phyloP scores from a whole-genome alignment of 2,329 filamentous ascomycete genomes.

The Beauveria scarabaeidicola region DNA sequence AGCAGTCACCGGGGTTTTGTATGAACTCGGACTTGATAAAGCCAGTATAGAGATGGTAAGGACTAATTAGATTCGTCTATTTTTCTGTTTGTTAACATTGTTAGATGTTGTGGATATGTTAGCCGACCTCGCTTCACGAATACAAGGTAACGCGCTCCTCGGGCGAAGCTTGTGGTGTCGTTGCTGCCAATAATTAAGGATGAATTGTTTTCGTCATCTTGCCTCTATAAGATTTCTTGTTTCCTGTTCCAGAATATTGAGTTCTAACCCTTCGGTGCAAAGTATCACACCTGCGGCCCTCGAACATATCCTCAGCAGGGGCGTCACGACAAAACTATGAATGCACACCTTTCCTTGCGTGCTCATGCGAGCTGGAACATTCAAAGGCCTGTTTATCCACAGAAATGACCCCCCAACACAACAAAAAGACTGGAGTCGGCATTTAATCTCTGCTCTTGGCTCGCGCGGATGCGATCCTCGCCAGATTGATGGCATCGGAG shows the following conservation, averaged over 20 bases:
- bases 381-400: conserved; percentile 52
- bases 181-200: not conserved
- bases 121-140: not conserved
- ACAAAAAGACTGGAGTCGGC: conserved; percentile 37
- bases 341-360: conserved; percentile 35
- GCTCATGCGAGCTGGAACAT: conserved; percentile 56
- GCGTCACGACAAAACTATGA: not conserved
- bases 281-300: not conserved
- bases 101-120: too few species aligned
- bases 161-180: not conserved
- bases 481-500: conserved; percentile 56
- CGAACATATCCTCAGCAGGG: conserved; percentile 3
- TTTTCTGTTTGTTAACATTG: too few species aligned
- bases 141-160: not conserved
- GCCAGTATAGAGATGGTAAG: too few species aligned
- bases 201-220: not conserved
- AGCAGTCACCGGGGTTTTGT: too few species aligned
- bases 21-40: too few species aligned
- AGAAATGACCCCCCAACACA: conserved; percentile 40
- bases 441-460: conserved; percentile 47
- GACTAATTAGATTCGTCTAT: too few species aligned
- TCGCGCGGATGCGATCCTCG: conserved; percentile 45
- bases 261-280: not conserved
- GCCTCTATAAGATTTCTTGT: not conserved
- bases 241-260: not conserved